These are phyloP conservation scores for Kurtzmaniella natalensis DNA, from an alignment of 1,139 yeast genomes.

Conservation along the genomic window DNA sequence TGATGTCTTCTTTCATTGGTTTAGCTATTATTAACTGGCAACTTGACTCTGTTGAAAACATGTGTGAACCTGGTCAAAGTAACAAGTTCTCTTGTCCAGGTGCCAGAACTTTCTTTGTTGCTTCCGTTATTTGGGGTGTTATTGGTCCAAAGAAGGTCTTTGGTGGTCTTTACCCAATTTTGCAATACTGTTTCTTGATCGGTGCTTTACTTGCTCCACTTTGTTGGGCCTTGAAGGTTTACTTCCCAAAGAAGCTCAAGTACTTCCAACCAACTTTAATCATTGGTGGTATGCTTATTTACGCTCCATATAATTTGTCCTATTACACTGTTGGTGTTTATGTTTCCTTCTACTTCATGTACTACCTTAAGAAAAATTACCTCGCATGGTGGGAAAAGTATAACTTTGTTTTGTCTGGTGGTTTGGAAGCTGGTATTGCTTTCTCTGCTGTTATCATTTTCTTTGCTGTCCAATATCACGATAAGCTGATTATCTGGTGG, in stretches of 20 bases:
- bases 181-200: slow-evolving; percentile 50
- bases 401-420: slow-evolving; percentile 49
- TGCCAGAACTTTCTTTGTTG: slow-evolving; percentile 44
- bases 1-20: slow-evolving; percentile 41
- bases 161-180: slow-evolving; percentile 41
- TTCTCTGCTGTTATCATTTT: slow-evolving; percentile 47
- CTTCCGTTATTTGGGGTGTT: slow-evolving; percentile 61
- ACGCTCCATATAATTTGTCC: slow-evolving; percentile 47
- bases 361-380: slow-evolving; percentile 37
- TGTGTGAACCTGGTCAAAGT: slow-evolving; percentile 35
- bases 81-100: slow-evolving; percentile 47
- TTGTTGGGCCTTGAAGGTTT: slow-evolving; percentile 38
- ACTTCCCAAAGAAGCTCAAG: slow-evolving; percentile 22
- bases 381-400: slow-evolving; percentile 54
- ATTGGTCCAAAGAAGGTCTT: slow-evolving; percentile 64
- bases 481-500: slow-evolving; percentile 49
- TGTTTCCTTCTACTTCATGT: slow-evolving; percentile 41
- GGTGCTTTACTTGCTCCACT: slow-evolving; percentile 46
- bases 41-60: slow-evolving; percentile 35
- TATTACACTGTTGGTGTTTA: slow-evolving; percentile 43
- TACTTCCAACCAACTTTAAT: slow-evolving; percentile 41
- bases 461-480: slow-evolving; percentile 46
- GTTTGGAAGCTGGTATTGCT: slow-evolving; percentile 55
- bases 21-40: slow-evolving; percentile 55
- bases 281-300: slow-evolving; percentile 36